These are phyloP conservation scores for Boletus bicolor DNA, from an alignment of 768 basidiomycete genomes.

Conservation along the genomic window DNA sequence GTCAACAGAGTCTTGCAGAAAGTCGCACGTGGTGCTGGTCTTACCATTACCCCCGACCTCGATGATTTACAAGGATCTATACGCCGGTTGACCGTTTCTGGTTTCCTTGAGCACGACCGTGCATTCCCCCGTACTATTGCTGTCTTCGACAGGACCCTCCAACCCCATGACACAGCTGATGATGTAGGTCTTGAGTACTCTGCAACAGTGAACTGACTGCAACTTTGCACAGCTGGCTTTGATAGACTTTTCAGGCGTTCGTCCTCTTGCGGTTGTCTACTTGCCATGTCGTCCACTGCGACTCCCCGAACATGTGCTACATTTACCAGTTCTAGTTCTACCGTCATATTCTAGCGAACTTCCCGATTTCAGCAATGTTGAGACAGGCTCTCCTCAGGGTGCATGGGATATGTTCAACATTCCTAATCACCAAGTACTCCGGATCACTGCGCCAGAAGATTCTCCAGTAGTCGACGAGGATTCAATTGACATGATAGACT, in stretches of 20 bases:
- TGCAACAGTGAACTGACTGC: constrained; percentile 27
- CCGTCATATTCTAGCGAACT: constrained; percentile 18
- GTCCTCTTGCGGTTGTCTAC: constrained; percentile 67
- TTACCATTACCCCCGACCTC: constrained; percentile 24
- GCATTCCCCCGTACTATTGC: constrained; percentile 34
- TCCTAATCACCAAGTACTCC: constrained; percentile 40
- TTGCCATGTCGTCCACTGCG: constrained; percentile 47
- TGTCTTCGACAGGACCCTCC: constrained; percentile 37
- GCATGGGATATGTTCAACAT: constrained; percentile 45
- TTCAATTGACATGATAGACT: constrained; percentile 41
- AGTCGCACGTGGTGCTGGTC: constrained; percentile 38
- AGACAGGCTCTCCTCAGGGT: constrained; percentile 28
- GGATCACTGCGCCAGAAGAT: constrained; percentile 32
- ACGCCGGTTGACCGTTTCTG: constrained; percentile 26
- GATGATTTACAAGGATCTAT: constrained; percentile 21
- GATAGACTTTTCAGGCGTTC: constrained; percentile 39
- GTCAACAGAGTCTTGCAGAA: constrained; percentile 58
- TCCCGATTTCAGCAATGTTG: constrained; percentile 28
- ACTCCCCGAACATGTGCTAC: constrained; percentile 42
- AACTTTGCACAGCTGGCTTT: constrained; percentile 38
- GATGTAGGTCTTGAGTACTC: constrained; percentile 29
- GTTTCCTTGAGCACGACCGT: constrained; percentile 23
- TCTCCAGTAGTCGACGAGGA: constrained; percentile 47
- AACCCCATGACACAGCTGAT: constrained; percentile 12
- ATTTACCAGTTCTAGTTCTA: constrained; percentile 55